Base-by-base conservation (phyloP, 176 grass and related monocot genomes). In the Avena atlantica region DNA sequence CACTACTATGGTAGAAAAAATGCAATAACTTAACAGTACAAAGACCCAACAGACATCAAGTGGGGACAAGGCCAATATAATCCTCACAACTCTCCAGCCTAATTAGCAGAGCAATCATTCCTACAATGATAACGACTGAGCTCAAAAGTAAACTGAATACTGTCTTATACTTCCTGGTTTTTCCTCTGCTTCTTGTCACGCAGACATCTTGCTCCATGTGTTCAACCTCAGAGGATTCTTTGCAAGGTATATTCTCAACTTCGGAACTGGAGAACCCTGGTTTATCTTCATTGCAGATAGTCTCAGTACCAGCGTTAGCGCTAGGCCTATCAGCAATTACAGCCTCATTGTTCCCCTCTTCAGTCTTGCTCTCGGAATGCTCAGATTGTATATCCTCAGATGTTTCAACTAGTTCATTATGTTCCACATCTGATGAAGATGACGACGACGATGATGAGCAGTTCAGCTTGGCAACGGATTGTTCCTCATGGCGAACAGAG, bases 41-140 rank as follows among this genome's bases (percentile, higher is more conserved):
- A 31, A 29, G 25, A 76, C 44, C 4, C 61, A 34, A 23, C 15
- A 78, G 20, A 84, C 10, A 84, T 94, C 78, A 98, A 81, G 96
- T 98, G 0, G 96, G 93, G 17, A 98, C 96, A 51, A 98, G 78
- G 49, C 89, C 83, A 36, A 60, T 76, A 44, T 86, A 86, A 76
- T 82, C 81, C 17, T 89, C 86, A 60, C 84, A 20, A 31, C 67
- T 81, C 1, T 95, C 90, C 19, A 80, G 89, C 62, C 84, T 89
- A 86, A 95, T 49, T 17, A 74, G 59, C 21, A 79, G n/a, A 51
- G 85, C 20, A 1, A 98, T 68, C 21, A 80, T 57, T 34, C 84
- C 69, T 19, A 98, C 5, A 66, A 94, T 6, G 4, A 88, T 52
- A 16, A 91, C 70, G 56, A 91, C 9, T 11, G 88, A 37, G 86